These are phyloP conservation scores for Vigna unguiculata DNA, from an alignment of 306 rosid genomes.

Conservation along the genomic window DNA sequence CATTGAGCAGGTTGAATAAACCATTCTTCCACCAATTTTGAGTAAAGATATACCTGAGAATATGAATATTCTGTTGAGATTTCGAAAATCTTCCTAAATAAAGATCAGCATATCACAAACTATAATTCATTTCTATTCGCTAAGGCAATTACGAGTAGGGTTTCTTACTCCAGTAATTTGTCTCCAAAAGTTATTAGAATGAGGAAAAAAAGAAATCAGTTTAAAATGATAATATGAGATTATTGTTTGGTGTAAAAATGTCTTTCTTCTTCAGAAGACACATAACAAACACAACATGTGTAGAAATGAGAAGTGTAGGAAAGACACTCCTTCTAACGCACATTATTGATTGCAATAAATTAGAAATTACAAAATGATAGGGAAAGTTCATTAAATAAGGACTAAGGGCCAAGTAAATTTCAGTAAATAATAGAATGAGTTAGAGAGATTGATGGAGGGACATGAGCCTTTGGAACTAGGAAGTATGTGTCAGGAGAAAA, in stretches of 20 bases:
- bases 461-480: not conserved
- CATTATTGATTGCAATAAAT: not conserved
- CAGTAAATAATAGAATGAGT: not conserved
- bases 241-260: not conserved
- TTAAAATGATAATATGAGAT: constrained; percentile 9
- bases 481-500: not conserved
- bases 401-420: not conserved
- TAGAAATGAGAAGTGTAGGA: not conserved
- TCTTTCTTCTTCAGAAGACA: constrained; percentile 19
- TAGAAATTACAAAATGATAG: not conserved
- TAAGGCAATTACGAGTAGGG: constrained; percentile 24
- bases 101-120: not conserved
- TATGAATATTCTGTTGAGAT: constrained; percentile 40
- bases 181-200: constrained; percentile 29
- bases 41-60: constrained; percentile 81
- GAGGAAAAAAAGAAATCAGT: constrained; percentile 25
- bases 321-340: too few relatives aligned
- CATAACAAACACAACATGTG: constrained; percentile 12
- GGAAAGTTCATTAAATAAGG: too few relatives aligned
- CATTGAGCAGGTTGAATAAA: constrained; percentile 98
- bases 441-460: not conserved
- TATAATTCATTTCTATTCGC: constrained; percentile 24
- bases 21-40: constrained; percentile 96
- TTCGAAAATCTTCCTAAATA: constrained; percentile 22
- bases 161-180: constrained; percentile 15